Evolutionary conservation across 1,284 basidiomycete species (phyloP).

Genomic region (Sanghuangporus baumii): DNA sequence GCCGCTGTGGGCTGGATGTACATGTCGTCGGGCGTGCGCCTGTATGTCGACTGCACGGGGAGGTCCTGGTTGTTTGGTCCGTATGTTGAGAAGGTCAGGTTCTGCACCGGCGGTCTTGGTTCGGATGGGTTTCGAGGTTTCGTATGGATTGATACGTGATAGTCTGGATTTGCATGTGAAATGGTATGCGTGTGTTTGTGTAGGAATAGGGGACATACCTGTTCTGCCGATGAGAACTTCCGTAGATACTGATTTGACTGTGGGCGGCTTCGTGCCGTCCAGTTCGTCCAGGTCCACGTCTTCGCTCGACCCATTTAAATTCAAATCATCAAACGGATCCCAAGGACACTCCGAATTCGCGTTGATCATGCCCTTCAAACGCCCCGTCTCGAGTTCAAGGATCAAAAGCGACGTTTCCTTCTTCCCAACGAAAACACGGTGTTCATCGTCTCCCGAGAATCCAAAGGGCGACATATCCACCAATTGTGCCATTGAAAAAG

Average conservation of each 20-base stretch:
- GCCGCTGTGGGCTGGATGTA: constrained; percentile 77
- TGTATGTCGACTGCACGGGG: constrained; percentile 58
- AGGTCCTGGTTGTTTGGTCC: constrained; percentile 79
- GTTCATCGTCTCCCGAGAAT: constrained; percentile 60
- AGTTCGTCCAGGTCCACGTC: constrained; percentile 64
- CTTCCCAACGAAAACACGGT: constrained; percentile 74
- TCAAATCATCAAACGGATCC: constrained; percentile 57
- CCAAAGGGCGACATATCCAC: constrained; percentile 85
- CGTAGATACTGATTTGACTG: constrained; percentile 35
- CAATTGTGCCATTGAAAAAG: constrained; percentile 80
- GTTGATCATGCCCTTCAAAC: constrained; percentile 65
- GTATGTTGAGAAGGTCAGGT: constrained; percentile 77
- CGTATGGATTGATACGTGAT: constrained; percentile 64
- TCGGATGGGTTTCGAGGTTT: constrained; percentile 32
- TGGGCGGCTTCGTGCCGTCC: constrained; percentile 47
- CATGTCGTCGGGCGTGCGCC: constrained; percentile 61
- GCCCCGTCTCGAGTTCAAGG: constrained; percentile 79
- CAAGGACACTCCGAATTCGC: constrained; percentile 67
- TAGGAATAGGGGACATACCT: constrained; percentile 41
- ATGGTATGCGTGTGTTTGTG: no score
- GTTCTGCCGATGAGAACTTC: constrained; percentile 79
- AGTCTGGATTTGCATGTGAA: constrained; percentile 42
- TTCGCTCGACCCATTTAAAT: constrained; percentile 32
- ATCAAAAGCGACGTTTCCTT: constrained; percentile 80
- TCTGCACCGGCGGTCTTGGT: constrained; percentile 53